Evolutionary conservation across 345 rosid genomes (phyloP).

Genomic region (Jatropha curcas): DNA sequence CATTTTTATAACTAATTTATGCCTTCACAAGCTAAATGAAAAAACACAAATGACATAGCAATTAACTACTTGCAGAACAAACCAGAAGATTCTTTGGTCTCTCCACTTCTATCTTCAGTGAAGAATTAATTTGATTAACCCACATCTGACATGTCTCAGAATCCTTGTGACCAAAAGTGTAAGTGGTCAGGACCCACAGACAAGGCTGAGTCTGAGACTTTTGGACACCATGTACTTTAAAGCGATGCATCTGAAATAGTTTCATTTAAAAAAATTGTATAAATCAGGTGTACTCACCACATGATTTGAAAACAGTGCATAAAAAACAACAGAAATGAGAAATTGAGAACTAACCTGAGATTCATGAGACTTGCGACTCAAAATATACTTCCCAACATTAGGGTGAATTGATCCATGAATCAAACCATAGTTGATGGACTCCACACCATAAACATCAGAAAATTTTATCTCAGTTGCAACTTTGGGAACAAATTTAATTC

Average conservation of each 20-base stretch:
- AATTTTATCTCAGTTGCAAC: slow-evolving; percentile 43
- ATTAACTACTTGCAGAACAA: slow-evolving; percentile 23
- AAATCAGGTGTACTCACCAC: slow-evolving; percentile 12
- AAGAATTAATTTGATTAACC: slow-evolving; percentile 57
- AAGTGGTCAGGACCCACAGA: slow-evolving; percentile 47
- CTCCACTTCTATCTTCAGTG: slow-evolving; percentile 47
- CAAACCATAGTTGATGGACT: slow-evolving; percentile 43
- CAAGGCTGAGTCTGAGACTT: slow-evolving; percentile 64
- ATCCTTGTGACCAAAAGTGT: slow-evolving; percentile 72
- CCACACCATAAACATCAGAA: slow-evolving; percentile 73
- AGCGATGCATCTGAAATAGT: slow-evolving; percentile 62
- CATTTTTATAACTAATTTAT: slow-evolving; percentile 19
- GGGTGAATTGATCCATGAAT: slow-evolving; percentile 37
- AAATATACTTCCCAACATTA: slow-evolving; percentile 44
- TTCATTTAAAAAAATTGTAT: neutral
- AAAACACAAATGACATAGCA: neutral
- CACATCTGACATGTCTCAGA: slow-evolving; percentile 63
- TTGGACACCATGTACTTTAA: slow-evolving; percentile 56
- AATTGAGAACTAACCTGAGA: slow-evolving; percentile 48
- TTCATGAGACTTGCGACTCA: slow-evolving; percentile 26
- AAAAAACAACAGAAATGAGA: slow-evolving; percentile 8
- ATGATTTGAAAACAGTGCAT: neutral
- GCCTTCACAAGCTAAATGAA: slow-evolving; percentile 9
- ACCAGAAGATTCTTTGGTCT: slow-evolving; percentile 91
- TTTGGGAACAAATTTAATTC: slow-evolving; percentile 41